These are phyloP conservation scores for Yarrowia phangngaensis DNA, from an alignment of 805 yeast genomes.

Conservation along the genomic window DNA sequence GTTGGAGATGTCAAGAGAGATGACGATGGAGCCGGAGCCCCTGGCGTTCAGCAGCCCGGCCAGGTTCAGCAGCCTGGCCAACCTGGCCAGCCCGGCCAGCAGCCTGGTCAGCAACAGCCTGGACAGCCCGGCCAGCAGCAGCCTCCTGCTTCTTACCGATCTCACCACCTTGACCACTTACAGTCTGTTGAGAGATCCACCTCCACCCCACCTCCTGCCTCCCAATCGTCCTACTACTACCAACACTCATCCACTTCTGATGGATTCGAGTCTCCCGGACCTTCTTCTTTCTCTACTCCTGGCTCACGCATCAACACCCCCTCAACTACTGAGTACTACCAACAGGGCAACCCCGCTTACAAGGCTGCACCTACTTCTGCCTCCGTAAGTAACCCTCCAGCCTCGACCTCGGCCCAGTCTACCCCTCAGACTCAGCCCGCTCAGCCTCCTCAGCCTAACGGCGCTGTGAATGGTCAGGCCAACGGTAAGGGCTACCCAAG, in stretches of 20 bases:
- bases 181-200: slow-evolving; percentile 26
- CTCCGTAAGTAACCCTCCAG: slow-evolving; percentile 2
- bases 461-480: slow-evolving; percentile 26
- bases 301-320: slow-evolving; percentile 27
- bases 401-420: slow-evolving; percentile 24
- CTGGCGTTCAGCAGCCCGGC: slow-evolving; percentile 26
- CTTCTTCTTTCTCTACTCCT: slow-evolving; percentile 22
- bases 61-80: slow-evolving; percentile 27
- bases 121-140: slow-evolving; percentile 4
- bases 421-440: slow-evolving; percentile 25
- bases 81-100: slow-evolving; percentile 26
- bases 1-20: slow-evolving; percentile 36
- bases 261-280: slow-evolving; percentile 24
- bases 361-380: slow-evolving; percentile 22
- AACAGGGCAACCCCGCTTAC: slow-evolving; percentile 28
- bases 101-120: slow-evolving; percentile 26
- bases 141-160: slow-evolving; percentile 21
- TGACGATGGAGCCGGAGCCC: slow-evolving; percentile 26
- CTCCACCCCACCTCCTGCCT: slow-evolving; percentile 29
- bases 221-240: slow-evolving; percentile 28
- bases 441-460: slow-evolving; percentile 20
- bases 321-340: slow-evolving; percentile 27
- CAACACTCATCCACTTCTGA: slow-evolving; percentile 25
- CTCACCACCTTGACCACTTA: slow-evolving; percentile 23
- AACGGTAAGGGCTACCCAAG: slow-evolving; percentile 29